Conservation (phyloP, 306 rosid species). For the Fagus crenata region DNA sequence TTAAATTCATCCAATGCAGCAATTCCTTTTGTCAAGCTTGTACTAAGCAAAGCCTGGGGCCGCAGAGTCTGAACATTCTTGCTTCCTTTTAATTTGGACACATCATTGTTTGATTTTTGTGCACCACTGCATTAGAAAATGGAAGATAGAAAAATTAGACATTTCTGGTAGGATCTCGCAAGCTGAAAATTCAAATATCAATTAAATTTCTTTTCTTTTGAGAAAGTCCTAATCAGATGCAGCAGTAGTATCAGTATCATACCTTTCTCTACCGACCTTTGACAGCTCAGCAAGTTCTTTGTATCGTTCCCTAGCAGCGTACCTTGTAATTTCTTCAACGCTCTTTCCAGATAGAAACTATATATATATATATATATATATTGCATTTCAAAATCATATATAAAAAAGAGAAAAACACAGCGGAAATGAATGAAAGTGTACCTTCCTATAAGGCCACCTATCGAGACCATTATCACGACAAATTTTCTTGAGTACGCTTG, state of each 20-base stretch:
- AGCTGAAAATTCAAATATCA: not conserved
- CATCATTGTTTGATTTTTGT: constrained; percentile 39
- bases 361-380: too few species aligned
- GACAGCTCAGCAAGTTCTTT: constrained; percentile 4
- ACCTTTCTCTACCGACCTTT: constrained; percentile 15
- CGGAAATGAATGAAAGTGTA: constrained; percentile 24
- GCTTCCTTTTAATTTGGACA: constrained; percentile 58
- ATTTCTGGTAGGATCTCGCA: not conserved
- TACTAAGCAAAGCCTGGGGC: constrained; percentile 29
- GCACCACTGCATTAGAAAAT: constrained; percentile 38
- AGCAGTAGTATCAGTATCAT: not conserved
- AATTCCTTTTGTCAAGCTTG: constrained; percentile 51
- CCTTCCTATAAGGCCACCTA: constrained; percentile 49
- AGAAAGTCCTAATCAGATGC: not conserved
- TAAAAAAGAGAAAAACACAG: not conserved
- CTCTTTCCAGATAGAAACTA: constrained; percentile 22
- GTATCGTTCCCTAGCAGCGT: constrained; percentile 12
- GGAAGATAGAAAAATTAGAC: constrained; percentile 2
- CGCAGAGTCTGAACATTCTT: constrained; percentile 52
- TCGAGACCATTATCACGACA: constrained; percentile 41
- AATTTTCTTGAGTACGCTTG: constrained; percentile 13
- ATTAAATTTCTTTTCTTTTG: not conserved
- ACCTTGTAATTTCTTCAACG: constrained; percentile 6
- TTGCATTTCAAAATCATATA: not conserved
- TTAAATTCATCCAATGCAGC: constrained; percentile 66